Conservation (phyloP, 805 yeast species). For the Candida nonsorbophila region DNA sequence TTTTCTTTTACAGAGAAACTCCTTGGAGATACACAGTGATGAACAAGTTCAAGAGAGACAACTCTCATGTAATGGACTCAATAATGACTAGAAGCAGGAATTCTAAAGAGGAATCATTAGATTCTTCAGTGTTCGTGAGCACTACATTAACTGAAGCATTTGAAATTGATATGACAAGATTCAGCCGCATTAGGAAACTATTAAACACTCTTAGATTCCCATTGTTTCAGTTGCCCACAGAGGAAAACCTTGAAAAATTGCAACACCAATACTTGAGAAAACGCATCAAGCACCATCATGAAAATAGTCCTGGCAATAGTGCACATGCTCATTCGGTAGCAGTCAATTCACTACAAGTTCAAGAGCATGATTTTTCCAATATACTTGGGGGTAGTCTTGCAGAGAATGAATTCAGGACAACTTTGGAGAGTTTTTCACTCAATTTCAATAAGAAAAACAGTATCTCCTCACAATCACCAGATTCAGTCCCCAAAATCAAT, state of each 20-base stretch:
- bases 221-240: conserved; percentile 39
- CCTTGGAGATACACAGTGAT: conserved; percentile 63
- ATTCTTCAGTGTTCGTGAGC: conserved; percentile 7
- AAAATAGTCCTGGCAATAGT: conserved; percentile 1
- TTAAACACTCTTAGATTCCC: conserved; percentile 37
- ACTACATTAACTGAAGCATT: conserved; percentile 24
- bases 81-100: conserved; percentile 11
- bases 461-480: conserved; percentile 2
- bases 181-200: conserved; percentile 34
- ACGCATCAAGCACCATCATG: conserved; percentile 4
- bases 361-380: conserved; percentile 33
- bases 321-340: no score
- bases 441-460: conserved; percentile 12
- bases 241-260: conserved; percentile 18
- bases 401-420: conserved; percentile 22
- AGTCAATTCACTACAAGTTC: neutral
- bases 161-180: conserved; percentile 22
- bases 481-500: conserved; percentile 5
- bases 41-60: conserved; percentile 32
- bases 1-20: conserved; percentile 69
- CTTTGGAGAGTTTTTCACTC: conserved; percentile 24
- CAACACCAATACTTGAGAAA: conserved; percentile 14
- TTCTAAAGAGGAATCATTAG: conserved; percentile 9
- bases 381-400: conserved; percentile 23
- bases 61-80: conserved; percentile 20